Conservation (phyloP, 371 early-diverging fungal genomes). For the Quaeritorhiza haematococci region DNA sequence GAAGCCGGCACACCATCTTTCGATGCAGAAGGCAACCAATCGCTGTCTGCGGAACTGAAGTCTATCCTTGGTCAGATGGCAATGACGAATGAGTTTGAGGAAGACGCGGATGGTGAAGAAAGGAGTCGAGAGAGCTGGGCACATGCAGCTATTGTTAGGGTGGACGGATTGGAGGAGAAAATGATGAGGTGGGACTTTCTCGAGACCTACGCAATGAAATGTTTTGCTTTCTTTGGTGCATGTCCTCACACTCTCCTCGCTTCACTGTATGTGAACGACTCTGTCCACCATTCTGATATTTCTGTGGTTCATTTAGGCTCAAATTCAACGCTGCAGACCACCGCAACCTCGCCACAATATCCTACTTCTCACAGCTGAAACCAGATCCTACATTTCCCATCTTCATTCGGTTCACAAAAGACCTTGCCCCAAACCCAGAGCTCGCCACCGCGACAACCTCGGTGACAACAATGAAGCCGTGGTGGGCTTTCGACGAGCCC, state of each 20-base stretch:
- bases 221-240: too few relatives aligned
- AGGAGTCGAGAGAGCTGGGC: neutral
- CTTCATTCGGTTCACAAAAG: neutral
- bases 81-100: too few relatives aligned
- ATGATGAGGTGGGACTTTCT: neutral
- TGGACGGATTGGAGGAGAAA: conserved; percentile 1
- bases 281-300: conserved; percentile 1
- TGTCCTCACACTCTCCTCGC: neutral
- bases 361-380: conserved; percentile 37
- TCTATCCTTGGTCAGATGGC: neutral
- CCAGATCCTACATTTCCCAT: conserved; percentile 10
- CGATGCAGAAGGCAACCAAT: too few relatives aligned
- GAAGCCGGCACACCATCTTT: conserved; percentile 12
- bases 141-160: neutral
- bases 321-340: conserved; percentile 53
- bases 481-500: conserved; percentile 55
- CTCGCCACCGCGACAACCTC: neutral
- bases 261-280: neutral
- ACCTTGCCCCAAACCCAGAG: conserved; percentile 4
- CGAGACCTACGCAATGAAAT: too few relatives aligned
- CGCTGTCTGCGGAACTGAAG: neutral
- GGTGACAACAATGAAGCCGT: conserved; percentile 5
- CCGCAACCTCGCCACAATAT: conserved; percentile 44
- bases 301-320: conserved; percentile 19
- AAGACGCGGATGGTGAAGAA: neutral